Evolutionary conservation across 2,329 filamentous ascomycete species (phyloP).

Genomic region (Colletotrichum eremochloae): DNA sequence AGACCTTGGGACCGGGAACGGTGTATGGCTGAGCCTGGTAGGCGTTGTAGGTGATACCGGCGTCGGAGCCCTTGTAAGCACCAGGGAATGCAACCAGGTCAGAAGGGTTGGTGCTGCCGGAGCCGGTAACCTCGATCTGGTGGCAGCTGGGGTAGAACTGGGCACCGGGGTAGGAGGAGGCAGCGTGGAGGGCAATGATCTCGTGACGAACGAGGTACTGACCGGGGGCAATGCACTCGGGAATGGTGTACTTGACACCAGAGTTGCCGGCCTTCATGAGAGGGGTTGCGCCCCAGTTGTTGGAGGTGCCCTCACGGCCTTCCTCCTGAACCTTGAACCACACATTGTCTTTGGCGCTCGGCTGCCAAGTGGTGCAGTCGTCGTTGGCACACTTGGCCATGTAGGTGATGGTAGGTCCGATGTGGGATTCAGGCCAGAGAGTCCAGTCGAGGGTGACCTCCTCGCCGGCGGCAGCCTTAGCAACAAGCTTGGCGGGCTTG

Average conservation of each 20-base stretch:
- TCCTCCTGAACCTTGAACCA: conserved; percentile 69
- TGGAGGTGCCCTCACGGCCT: conserved; percentile 62
- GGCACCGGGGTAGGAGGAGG: conserved; percentile 60
- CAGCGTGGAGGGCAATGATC: conserved; percentile 63
- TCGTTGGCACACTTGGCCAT: conserved; percentile 70
- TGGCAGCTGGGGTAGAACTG: conserved; percentile 69
- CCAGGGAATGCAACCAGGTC: conserved; percentile 62
- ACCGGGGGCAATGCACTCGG: conserved; percentile 60
- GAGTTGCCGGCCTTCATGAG: conserved; percentile 60
- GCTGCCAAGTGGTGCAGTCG: conserved; percentile 64
- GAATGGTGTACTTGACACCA: conserved; percentile 62
- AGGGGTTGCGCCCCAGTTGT: conserved; percentile 61
- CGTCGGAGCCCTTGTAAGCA: conserved; percentile 60
- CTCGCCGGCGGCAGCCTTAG: conserved; percentile 65
- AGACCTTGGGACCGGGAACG: conserved; percentile 62
- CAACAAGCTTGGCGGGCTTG: conserved; percentile 66
- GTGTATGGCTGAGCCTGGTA: conserved; percentile 61
- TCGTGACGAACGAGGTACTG: conserved; percentile 68
- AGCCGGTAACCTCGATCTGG: conserved; percentile 63
- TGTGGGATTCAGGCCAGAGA: conserved; percentile 62
- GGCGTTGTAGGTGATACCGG: conserved; percentile 63
- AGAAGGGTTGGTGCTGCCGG: conserved; percentile 55
- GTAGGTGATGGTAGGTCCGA: conserved; percentile 70
- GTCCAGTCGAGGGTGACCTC: conserved; percentile 69
- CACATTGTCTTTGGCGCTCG: conserved; percentile 57